These are phyloP conservation scores for Gaeumannomyces sp. DNA, from an alignment of 2,329 filamentous ascomycete species.

Conservation along the genomic window DNA sequence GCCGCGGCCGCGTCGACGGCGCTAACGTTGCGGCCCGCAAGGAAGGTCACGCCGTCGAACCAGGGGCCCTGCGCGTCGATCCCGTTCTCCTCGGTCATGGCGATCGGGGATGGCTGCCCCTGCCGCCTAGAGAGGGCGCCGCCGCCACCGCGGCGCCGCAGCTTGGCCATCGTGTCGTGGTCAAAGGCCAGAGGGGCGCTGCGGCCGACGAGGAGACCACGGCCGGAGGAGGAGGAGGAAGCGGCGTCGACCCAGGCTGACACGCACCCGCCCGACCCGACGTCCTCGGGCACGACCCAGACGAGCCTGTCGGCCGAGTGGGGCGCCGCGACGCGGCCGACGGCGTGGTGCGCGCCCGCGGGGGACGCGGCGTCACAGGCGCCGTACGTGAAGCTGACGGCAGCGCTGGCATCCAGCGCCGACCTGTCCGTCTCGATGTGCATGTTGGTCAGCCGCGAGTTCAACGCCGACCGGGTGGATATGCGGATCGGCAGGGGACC, in stretches of 20 bases:
- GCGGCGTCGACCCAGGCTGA: slow-evolving; percentile 1
- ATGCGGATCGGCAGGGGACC: slow-evolving; percentile 10
- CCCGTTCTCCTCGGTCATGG: slow-evolving; percentile 12
- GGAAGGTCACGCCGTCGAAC: slow-evolving; percentile 32
- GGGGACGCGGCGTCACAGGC: slow-evolving; percentile 8
- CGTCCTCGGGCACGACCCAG: slow-evolving; percentile 6
- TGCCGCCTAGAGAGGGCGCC: slow-evolving; percentile 3
- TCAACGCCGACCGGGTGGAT: slow-evolving; percentile 11
- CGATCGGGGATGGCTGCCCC: background rate
- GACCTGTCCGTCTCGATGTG: slow-evolving; percentile 12
- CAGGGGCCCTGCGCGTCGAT: slow-evolving; percentile 30
- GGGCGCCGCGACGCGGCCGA: slow-evolving; percentile 8
- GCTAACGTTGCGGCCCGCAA: slow-evolving; percentile 21
- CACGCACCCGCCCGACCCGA: slow-evolving; percentile 8
- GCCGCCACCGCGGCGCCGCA: background rate
- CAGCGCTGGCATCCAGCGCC: background rate
- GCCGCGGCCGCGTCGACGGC: slow-evolving; percentile 21
- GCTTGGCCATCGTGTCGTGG: slow-evolving; percentile 1
- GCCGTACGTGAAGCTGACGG: slow-evolving; percentile 14
- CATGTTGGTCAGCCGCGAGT: slow-evolving; percentile 15
- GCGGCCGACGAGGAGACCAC: slow-evolving; percentile 12
- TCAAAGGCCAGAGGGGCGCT: slow-evolving; percentile 17
- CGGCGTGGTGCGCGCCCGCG: slow-evolving; percentile 11
- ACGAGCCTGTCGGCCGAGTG: slow-evolving; percentile 7
- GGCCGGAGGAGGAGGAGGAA: background rate